phyloP scores from a whole-genome alignment of 2,329 filamentous ascomycete genomes.

The Curvularia sp. region DNA sequence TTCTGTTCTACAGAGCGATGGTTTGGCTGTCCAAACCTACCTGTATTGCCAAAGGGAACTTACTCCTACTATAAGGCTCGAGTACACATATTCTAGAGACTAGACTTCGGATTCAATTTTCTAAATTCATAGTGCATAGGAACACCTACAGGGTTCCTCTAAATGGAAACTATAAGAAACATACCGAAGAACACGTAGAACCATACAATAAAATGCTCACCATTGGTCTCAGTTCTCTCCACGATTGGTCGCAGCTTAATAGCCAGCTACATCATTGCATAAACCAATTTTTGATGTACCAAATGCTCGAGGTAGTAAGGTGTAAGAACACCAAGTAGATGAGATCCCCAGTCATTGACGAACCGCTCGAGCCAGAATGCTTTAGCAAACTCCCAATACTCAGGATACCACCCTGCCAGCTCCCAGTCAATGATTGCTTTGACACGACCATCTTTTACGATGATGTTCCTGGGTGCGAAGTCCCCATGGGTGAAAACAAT shows the following conservation, averaged over 20 bases:
- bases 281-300: conserved; percentile 22
- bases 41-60: no score
- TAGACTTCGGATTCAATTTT: no score
- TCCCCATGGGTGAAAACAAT: conserved; percentile 40
- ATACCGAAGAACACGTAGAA: no score
- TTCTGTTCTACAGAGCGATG: no score
- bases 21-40: no score
- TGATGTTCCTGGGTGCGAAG: conserved; percentile 27
- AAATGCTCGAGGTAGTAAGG: conserved; percentile 28
- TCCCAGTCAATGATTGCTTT: conserved; percentile 33
- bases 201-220: no score
- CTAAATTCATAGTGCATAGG: no score
- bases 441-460: conserved; percentile 27
- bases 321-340: conserved; percentile 24
- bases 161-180: no score
- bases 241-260: not conserved
- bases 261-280: conserved; percentile 20
- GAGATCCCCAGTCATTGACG: conserved; percentile 16
- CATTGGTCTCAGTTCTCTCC: not conserved
- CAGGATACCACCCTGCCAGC: conserved; percentile 31
- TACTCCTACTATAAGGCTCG: no score
- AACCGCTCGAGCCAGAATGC: conserved; percentile 34
- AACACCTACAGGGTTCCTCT: no score
- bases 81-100: no score
- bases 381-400: conserved; percentile 35